Evolutionary conservation across 2,329 filamentous ascomycete species (phyloP).

Genomic region (Curvularia sp.): DNA sequence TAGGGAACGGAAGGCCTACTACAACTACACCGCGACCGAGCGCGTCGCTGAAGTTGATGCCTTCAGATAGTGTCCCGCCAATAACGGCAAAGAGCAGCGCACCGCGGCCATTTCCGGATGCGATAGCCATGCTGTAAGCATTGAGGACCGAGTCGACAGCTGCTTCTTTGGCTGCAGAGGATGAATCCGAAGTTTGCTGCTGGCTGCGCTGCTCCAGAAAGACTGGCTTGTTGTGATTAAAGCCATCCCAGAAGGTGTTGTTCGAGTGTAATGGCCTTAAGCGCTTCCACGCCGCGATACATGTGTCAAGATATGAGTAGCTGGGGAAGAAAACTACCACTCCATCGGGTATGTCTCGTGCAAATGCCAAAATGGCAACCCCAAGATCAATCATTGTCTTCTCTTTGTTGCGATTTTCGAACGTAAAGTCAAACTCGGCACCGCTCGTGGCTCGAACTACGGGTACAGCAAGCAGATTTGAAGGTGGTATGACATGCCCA

Average conservation of each 20-base stretch:
- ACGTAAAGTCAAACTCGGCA: constrained; percentile 83
- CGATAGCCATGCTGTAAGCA: constrained; percentile 74
- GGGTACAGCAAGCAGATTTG: constrained; percentile 81
- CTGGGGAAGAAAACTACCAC: constrained; percentile 96
- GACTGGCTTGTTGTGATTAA: constrained; percentile 65
- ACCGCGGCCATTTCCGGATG: constrained; percentile 61
- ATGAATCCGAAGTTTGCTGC: constrained; percentile 61
- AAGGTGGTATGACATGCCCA: constrained; percentile 87
- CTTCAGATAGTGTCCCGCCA: constrained; percentile 93
- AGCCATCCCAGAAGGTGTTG: constrained; percentile 60
- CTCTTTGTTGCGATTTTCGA: constrained; percentile 73
- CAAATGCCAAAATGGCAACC: constrained; percentile 73
- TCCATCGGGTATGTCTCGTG: constrained; percentile 80
- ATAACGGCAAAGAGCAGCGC: constrained; percentile 89
- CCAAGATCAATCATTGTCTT: constrained; percentile 78
- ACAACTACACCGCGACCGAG: constrained; percentile 89
- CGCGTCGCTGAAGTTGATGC: constrained; percentile 95
- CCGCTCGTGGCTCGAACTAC: constrained; percentile 62
- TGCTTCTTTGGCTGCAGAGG: constrained; percentile 59
- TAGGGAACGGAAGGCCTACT: constrained; percentile 92
- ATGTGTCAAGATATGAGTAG: constrained; percentile 85
- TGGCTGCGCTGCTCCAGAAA: constrained; percentile 49
- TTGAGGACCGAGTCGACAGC: constrained; percentile 73
- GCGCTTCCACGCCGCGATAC: constrained; percentile 58
- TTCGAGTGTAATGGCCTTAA: constrained; percentile 11